A percentile compares a stretch with the other conserved stretches of the same genome.
Conservation (phyloP, 2,329 filamentous ascomycete genomes). For the Reticulascus tulasneorum region DNA sequence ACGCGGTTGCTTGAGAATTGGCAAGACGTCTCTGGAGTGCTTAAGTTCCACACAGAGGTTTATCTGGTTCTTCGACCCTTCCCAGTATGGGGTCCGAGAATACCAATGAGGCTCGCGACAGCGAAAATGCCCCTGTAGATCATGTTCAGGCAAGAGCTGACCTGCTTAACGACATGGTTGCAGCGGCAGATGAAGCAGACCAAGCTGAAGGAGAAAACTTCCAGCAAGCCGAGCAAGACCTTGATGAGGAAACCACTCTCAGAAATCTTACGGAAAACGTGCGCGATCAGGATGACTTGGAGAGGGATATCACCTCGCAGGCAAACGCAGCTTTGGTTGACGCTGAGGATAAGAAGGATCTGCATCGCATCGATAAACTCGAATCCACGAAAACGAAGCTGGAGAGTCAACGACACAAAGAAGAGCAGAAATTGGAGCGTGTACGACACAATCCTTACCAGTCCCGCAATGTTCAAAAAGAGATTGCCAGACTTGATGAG, state of each 20-base stretch:
- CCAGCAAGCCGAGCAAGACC: not conserved
- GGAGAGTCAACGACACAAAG: slow-evolving; percentile 58
- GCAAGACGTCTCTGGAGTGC: too few species aligned
- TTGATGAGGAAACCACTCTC: slow-evolving; percentile 7
- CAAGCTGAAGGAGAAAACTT: too few species aligned
- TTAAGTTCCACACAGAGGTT: too few species aligned
- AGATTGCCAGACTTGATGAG: slow-evolving; percentile 62
- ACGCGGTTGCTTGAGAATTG: too few species aligned
- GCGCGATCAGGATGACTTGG: slow-evolving; percentile 83
- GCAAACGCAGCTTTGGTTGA: slow-evolving; percentile 57
- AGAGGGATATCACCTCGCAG: slow-evolving; percentile 73
- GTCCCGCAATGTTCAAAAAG: slow-evolving; percentile 55
- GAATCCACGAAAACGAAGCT: slow-evolving; percentile 54
- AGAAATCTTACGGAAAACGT: slow-evolving; percentile 41
- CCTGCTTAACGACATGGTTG: too few species aligned
- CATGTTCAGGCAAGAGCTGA: too few species aligned
- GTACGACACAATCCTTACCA: slow-evolving; percentile 42
- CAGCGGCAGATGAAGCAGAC: too few species aligned
- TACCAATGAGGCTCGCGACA: too few species aligned
- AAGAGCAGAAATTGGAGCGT: slow-evolving; percentile 42
- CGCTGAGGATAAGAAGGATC: slow-evolving; percentile 59
- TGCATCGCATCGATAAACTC: slow-evolving; percentile 58
- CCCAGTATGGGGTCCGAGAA: too few species aligned
- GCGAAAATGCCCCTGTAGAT: too few species aligned
- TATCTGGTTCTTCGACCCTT: too few species aligned